Base-by-base conservation (phyloP, 306 rosid species). In the Medicago arabica region DNA sequence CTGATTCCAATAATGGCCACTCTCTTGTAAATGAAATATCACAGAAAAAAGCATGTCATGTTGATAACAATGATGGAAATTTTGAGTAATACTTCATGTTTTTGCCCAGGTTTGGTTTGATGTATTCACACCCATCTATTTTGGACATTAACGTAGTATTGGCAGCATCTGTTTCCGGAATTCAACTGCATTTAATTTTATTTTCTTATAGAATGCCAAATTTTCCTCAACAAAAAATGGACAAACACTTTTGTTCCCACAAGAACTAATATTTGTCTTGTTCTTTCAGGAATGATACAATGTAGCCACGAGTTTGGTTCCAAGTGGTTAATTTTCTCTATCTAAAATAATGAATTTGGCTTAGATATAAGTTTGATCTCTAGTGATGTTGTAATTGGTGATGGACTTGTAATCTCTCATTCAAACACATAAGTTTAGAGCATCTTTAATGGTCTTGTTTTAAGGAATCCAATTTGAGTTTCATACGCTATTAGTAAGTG, bases 71-170 rank as follows among this genome's bases (percentile, higher is more conserved):
- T 31, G 66, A 64, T 39, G 86, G 80, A 16, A 84, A 88, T 80
- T 81, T 88, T 78, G 75, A 72, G 61, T 88, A 79, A 77, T 61
- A 44, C 51, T 18, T 57, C 21, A n/a, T 57, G 59, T 49, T 73
- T 64, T 68, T 58, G 77, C 44, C 71, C 55, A 15, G 23, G 50
- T 68, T 77, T 67, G 41, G 61, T 57, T 68, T 57, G 47, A 67
- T 53, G 65, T 19, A 75, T 53, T 16, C 9, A 23, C 64, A 58
- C 36, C 6, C 15, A 5, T 12, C 36, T 31, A 59, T 28, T 54
- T 25, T 59, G 65, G 40, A 25, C 25, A 25, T 59, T 25, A 6
- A 59, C 10, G n/a, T 59, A 38, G 18, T 12, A 11, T 23, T 58
- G 38, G 23, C 64, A 58, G 38, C 64, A 58, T 23, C 25, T 12